Evolutionary conservation across 2,329 filamentous ascomycete genomes (phyloP).

Genomic region (Aspergillus sp.): DNA sequence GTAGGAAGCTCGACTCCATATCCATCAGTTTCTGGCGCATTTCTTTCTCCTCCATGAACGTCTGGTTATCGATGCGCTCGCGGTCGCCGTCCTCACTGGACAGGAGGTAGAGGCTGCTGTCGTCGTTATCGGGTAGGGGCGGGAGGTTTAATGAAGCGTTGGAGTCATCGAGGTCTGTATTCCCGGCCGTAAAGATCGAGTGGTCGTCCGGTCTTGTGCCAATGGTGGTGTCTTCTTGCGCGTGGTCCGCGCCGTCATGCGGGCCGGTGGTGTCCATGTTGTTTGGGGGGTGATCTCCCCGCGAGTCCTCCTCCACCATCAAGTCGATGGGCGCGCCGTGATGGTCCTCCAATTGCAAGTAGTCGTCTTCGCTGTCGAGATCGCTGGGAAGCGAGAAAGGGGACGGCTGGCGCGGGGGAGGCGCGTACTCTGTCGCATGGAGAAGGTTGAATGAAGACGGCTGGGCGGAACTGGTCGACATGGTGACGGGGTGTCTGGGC

Average conservation of each 20-base stretch:
- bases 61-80: constrained; percentile 37
- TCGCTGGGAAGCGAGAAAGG: constrained; percentile 29
- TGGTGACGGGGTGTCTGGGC: constrained; percentile 28
- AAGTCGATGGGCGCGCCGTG: constrained; percentile 25
- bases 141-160: constrained; percentile 24
- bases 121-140: constrained; percentile 33
- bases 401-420: constrained; percentile 19
- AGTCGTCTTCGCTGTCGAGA: constrained; percentile 32
- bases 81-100: constrained; percentile 32
- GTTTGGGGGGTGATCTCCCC: constrained; percentile 20
- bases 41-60: constrained; percentile 54
- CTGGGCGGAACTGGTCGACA: constrained; percentile 27
- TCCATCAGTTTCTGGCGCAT: constrained; percentile 61
- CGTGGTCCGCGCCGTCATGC: constrained; percentile 13
- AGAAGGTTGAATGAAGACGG: constrained; percentile 17
- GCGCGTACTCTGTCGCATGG: constrained; percentile 21
- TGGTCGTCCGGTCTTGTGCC: constrained; percentile 17
- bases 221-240: constrained; percentile 15
- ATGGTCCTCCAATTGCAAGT: constrained; percentile 29
- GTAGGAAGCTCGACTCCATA: constrained; percentile 62
- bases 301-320: constrained; percentile 29
- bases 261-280: constrained; percentile 20
- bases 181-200: constrained; percentile 14
- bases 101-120: constrained; percentile 30
- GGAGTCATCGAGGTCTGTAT: constrained; percentile 25